Conservation (phyloP, 2,329 filamentous ascomycete genomes). For the Colletotrichum simmondsii region DNA sequence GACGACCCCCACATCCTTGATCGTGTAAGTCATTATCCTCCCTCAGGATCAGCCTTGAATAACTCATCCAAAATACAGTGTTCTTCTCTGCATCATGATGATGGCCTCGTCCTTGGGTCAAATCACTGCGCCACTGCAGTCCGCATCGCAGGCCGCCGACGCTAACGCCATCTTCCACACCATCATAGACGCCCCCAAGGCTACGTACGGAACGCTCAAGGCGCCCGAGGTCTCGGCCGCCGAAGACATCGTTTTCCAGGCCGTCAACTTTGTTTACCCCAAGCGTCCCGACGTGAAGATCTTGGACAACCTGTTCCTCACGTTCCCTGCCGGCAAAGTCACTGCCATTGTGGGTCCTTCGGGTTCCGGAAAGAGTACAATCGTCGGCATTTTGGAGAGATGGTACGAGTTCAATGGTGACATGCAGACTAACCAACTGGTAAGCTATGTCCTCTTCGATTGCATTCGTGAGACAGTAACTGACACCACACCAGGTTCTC, state of each 20-base stretch:
- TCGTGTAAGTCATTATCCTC: slow-evolving; percentile 33
- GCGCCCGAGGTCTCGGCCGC: slow-evolving; percentile 61
- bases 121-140: slow-evolving; percentile 48
- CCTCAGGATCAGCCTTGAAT: background rate
- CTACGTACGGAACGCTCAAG: slow-evolving; percentile 51
- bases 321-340: slow-evolving; percentile 48
- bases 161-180: slow-evolving; percentile 50
- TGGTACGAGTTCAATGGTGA: slow-evolving; percentile 46
- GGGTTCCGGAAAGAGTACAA: slow-evolving; percentile 52
- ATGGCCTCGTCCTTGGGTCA: slow-evolving; percentile 42
- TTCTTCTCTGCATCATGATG: slow-evolving; percentile 41
- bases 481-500: slow-evolving; percentile 42
- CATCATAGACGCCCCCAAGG: slow-evolving; percentile 57
- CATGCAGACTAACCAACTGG: slow-evolving; percentile 26
- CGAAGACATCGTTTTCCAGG: slow-evolving; percentile 58
- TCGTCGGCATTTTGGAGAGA: slow-evolving; percentile 50
- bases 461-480: slow-evolving; percentile 72
- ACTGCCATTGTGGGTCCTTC: slow-evolving; percentile 44
- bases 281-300: slow-evolving; percentile 46
- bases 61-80: slow-evolving; percentile 23
- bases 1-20: slow-evolving; percentile 35
- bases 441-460: slow-evolving; percentile 79
- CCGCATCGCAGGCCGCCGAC: slow-evolving; percentile 46
- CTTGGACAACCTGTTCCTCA: slow-evolving; percentile 44
- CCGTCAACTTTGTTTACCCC: slow-evolving; percentile 49